Evolutionary conservation across 768 basidiomycete species (phyloP).

Genomic region (Termitomyces sp.): DNA sequence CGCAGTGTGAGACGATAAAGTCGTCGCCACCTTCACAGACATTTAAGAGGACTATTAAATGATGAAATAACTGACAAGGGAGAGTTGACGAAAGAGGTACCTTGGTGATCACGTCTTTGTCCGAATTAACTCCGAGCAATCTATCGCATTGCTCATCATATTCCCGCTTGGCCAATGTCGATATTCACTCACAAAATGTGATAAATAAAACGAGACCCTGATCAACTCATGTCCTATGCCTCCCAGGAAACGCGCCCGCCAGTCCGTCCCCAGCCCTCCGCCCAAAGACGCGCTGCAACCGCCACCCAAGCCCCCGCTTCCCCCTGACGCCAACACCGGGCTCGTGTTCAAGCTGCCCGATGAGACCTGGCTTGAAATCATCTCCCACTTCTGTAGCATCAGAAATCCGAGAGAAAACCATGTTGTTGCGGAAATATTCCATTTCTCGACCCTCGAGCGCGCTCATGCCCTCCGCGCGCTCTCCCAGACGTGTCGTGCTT

Average conservation of each 20-base stretch:
- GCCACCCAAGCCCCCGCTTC: background rate
- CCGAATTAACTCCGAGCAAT: too few species aligned
- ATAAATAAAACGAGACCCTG: too few species aligned
- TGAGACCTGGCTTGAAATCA: slow-evolving; percentile 26
- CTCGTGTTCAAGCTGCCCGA: slow-evolving; percentile 20
- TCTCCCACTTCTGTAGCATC: slow-evolving; percentile 21
- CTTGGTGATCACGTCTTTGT: too few species aligned
- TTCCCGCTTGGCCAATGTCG: too few species aligned
- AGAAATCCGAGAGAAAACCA: slow-evolving; percentile 19
- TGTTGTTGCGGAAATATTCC: too few species aligned
- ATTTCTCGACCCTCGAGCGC: slow-evolving; percentile 20
- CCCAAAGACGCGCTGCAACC: background rate
- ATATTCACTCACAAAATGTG: too few species aligned
- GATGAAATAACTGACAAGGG: too few species aligned
- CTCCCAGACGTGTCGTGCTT: slow-evolving; percentile 27
- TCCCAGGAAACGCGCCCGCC: slow-evolving; percentile 3
- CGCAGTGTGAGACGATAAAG: too few species aligned
- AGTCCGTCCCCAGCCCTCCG: background rate
- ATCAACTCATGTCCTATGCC: background rate
- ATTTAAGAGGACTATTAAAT: too few species aligned
- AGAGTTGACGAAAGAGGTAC: too few species aligned
- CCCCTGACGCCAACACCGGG: background rate
- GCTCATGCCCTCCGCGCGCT: slow-evolving; percentile 25
- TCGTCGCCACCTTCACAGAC: too few species aligned
- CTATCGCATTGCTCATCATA: too few species aligned